A percentile compares a stretch with the other conserved stretches of the same genome.
These are phyloP conservation scores for Chrysanthemum makinoi DNA, from an alignment of 129 eudicot species.

Conservation along the genomic window DNA sequence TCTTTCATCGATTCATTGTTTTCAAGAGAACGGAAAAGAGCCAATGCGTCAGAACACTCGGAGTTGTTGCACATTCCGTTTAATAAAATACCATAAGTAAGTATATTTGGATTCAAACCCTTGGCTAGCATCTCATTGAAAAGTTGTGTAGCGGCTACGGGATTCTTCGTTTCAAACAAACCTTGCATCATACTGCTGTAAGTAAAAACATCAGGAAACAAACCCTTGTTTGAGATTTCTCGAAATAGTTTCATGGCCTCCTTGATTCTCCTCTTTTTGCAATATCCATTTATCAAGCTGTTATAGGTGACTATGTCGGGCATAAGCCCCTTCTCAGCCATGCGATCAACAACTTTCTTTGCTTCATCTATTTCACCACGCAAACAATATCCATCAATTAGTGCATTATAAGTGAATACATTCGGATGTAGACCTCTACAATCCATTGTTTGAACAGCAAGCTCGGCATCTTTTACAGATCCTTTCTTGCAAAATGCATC, in stretches of 20 bases:
- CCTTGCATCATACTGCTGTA: slow-evolving; percentile 32
- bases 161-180: slow-evolving; percentile 13
- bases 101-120: slow-evolving; percentile 22
- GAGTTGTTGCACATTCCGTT: slow-evolving; percentile 29
- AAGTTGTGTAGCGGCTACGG: slow-evolving; percentile 4
- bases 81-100: slow-evolving; percentile 19
- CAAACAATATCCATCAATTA: slow-evolving; percentile 50
- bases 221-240: slow-evolving; percentile 30
- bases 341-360: slow-evolving; percentile 16
- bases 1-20: slow-evolving; percentile 7
- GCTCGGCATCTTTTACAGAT: slow-evolving; percentile 22
- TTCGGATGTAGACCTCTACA: slow-evolving; percentile 27
- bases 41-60: slow-evolving; percentile 19
- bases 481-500: slow-evolving; percentile 31
- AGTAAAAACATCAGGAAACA: slow-evolving; percentile 25
- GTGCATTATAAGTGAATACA: slow-evolving; percentile 32
- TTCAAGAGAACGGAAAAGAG: slow-evolving; percentile 24
- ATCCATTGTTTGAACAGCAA: slow-evolving; percentile 15
- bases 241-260: slow-evolving; percentile 31
- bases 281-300: slow-evolving; percentile 31
- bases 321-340: slow-evolving; percentile 24
- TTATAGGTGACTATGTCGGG: slow-evolving; percentile 28
- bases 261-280: slow-evolving; percentile 16
- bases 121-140: slow-evolving; percentile 28
- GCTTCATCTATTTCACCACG: slow-evolving; percentile 38